Evolutionary conservation across 108 stramenopile species (phyloP), one percentile per base, ranked within the genome.

Genomic region (Chaetoceros tenuissimus): DNA sequence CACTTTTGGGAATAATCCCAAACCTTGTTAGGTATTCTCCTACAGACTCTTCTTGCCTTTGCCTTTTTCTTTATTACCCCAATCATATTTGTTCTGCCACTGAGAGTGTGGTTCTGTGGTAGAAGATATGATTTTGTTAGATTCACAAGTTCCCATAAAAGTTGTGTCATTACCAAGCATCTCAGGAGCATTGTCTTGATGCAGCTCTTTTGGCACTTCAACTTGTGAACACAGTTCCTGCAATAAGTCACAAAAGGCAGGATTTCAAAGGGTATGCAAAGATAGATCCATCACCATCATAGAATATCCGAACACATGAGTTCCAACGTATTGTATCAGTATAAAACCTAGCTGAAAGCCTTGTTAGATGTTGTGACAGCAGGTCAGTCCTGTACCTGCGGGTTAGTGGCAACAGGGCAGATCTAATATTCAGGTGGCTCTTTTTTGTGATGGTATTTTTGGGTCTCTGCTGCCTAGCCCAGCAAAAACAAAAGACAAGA

Each of bases 1-100:
- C 75, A 3, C 59, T 54, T 49, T 51, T 26, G 13, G 62, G 60
- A 17, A 73, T 53, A 73, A 59, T 62, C 55, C 77, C 71, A 68
- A 24, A 76, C 21, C 16, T 63, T 48, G 3, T 48, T 40, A 1
- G 75, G 63, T 1, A 56, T 25, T 13, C 45, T 62, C 18, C 24
- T 16, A 3, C 23, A 2, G 0, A 24, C 2, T 53, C 55, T 68
- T 10, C 24, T 43, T 8, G n/a, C 21, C 18, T 53, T 48, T 54
- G 60, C 56, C 3, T 29, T 55, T 20, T 7, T 7, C 58, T 64
- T 55, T 20, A 64, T 22, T 17, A 25, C 31, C 0, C 58, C 1
- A 60, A 67, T 67, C 13, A 10, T 49, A 56, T 0, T 49, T 1
- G 25, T 67, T 67, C 40, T 67, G 66, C 54, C 53, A 67, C 3